Percentiles rank a stretch among this genome's conserved stretches.
These are phyloP conservation scores for Ampelocalamus luodianensis DNA, from an alignment of 176 grass and related monocot species.

Conservation along the genomic window DNA sequence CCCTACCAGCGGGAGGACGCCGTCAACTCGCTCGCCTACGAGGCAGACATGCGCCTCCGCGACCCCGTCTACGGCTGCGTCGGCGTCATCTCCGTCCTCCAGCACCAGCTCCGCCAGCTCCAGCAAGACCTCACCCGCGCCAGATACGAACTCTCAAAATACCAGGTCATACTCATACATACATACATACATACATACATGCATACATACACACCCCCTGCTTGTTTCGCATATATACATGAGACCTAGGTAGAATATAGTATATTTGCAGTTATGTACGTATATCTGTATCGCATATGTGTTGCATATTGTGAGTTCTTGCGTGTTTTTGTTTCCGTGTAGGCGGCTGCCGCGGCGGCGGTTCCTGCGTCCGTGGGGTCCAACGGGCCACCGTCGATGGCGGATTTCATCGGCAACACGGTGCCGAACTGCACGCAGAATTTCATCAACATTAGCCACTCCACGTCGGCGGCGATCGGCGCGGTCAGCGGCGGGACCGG, in stretches of 20 bases:
- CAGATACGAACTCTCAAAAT: constrained; percentile 68
- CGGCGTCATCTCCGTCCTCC: constrained; percentile 89
- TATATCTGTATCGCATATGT: background rate
- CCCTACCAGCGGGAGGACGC: constrained; percentile 88
- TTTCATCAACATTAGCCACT: constrained; percentile 47
- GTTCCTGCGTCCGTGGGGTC: constrained; percentile 37
- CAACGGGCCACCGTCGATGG: constrained; percentile 28
- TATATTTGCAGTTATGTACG: background rate
- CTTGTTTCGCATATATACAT: background rate
- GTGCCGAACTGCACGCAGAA: constrained; percentile 48
- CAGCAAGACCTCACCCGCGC: constrained; percentile 72
- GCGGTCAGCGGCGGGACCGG: constrained; percentile 7
- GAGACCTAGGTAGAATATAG: background rate
- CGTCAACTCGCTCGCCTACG: constrained; percentile 95
- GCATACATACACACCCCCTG: background rate
- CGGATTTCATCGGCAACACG: constrained; percentile 54
- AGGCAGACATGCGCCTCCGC: constrained; percentile 93
- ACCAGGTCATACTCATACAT: constrained; percentile 30
- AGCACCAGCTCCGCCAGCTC: constrained; percentile 86
- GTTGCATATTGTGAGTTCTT: background rate
- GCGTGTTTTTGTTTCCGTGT: background rate
- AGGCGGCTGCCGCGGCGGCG: constrained; percentile 52
- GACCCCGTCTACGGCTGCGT: constrained; percentile 98
- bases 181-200: background rate
- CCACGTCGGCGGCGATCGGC: constrained; percentile 33